A percentile compares a stretch with the other conserved stretches of the same genome.
Conservation (phyloP, 495 filamentous ascomycete genomes). For the Hypoxylon fuscum region DNA sequence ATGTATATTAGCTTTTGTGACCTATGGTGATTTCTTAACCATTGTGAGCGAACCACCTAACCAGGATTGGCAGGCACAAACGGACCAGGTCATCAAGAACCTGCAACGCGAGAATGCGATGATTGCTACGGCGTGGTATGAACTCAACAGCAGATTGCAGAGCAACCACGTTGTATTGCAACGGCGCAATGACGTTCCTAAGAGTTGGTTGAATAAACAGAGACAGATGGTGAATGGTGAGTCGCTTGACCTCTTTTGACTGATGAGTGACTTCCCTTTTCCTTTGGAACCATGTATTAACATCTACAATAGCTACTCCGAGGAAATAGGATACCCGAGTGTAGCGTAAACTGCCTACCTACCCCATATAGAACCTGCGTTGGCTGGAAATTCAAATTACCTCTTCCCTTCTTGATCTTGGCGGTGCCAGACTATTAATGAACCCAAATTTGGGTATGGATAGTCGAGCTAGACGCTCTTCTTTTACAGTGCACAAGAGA, state of each 20-base stretch:
- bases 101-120: conserved; percentile 83
- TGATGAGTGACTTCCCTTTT: not conserved
- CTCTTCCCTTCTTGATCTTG: not conserved
- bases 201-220: conserved; percentile 92
- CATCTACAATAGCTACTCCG: conserved; percentile 49
- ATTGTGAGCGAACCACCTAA: conserved; percentile 22
- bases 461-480: conserved; percentile 2
- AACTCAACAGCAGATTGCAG: conserved; percentile 83
- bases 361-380: not conserved
- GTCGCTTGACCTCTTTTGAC: conserved; percentile 7
- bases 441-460: conserved; percentile 9
- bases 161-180: conserved; percentile 85
- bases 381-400: not conserved
- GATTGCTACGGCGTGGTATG: conserved; percentile 92
- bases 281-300: conserved; percentile 14
- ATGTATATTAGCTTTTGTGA: conserved; percentile 13
- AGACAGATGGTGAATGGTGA: conserved; percentile 72
- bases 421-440: conserved; percentile 1
- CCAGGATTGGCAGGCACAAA: conserved; percentile 56
- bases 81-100: conserved; percentile 71
- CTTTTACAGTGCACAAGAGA: not conserved
- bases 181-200: conserved; percentile 77
- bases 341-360: conserved; percentile 16
- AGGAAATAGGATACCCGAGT: conserved; percentile 54
- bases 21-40: not conserved